phyloP scores from a whole-genome alignment of 495 filamentous ascomycete genomes.

The Chaetomium cochliodes region DNA sequence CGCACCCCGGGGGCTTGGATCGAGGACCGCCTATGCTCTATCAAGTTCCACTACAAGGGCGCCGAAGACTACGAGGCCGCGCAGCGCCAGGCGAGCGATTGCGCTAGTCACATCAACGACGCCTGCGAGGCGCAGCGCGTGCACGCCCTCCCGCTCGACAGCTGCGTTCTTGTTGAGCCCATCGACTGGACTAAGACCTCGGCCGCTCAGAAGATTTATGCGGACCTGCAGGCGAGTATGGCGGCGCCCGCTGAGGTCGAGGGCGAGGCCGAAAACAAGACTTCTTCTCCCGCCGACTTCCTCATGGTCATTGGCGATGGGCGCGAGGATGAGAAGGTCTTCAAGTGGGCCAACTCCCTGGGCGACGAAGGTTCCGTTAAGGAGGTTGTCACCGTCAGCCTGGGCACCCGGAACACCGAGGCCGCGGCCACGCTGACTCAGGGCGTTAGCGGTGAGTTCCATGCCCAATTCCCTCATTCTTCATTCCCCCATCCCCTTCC shows the following conservation, averaged over 20 bases:
- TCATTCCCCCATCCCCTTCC: too few relatives aligned
- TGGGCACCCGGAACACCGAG: slow-evolving; percentile 83
- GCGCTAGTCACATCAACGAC: slow-evolving; percentile 90
- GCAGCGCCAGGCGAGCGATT: slow-evolving; percentile 74
- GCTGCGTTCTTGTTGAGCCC: slow-evolving; percentile 75
- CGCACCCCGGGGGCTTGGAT: slow-evolving; percentile 83
- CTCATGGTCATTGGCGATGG: slow-evolving; percentile 83
- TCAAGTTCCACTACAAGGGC: slow-evolving; percentile 81
- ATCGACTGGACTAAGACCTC: slow-evolving; percentile 79
- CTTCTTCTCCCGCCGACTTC: slow-evolving; percentile 62
- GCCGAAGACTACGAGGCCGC: slow-evolving; percentile 71
- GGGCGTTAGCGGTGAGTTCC: slow-evolving; percentile 74
- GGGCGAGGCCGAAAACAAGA: too few relatives aligned
- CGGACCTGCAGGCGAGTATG: slow-evolving; percentile 50
- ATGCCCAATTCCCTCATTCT: not conserved
- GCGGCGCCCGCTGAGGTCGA: slow-evolving; percentile 36
- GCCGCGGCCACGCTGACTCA: slow-evolving; percentile 81
- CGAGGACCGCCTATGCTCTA: slow-evolving; percentile 80
- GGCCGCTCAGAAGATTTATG: slow-evolving; percentile 68
- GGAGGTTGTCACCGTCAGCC: slow-evolving; percentile 74
- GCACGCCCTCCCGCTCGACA: slow-evolving; percentile 76
- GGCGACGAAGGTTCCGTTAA: slow-evolving; percentile 53
- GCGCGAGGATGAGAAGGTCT: slow-evolving; percentile 88
- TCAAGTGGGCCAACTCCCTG: slow-evolving; percentile 85
- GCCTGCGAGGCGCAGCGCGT: slow-evolving; percentile 78